Base-by-base conservation (phyloP, 441 rosid genomes). In the Erodium texanum region DNA sequence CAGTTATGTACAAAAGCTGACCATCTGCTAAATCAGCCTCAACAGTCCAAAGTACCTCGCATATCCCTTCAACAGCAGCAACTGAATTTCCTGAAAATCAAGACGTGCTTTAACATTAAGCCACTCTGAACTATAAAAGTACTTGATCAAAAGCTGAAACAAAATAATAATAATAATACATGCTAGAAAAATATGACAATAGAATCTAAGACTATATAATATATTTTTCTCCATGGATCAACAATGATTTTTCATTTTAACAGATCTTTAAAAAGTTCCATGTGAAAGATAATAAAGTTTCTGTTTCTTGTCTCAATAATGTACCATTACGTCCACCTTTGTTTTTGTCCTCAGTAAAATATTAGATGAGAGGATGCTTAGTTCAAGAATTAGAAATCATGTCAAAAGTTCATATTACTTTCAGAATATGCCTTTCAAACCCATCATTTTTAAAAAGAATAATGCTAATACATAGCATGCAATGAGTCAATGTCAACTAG, bases 1-100 rank as follows among this genome's bases (percentile, higher is more conserved):
- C 98, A 45, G 91, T 78, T 71, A 93, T 22, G 54, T 80, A 93
- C 61, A 90, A 84, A 77, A 72, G 79, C 70, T 89, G 87, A 70
- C 81, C 89, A 36, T 84, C 81, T 68, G 75, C 79, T 74, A 93
- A 65, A 77, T 90, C 89, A 62, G 96, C 97, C 85, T 90, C 90
- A 16, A 90, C 75, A 24, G 74, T 83, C 97, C 97, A 93, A 73
- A 89, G 83, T 66, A 89, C 85, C 79, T 85, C 81, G 27, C 87
- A 84, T 68, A 71, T 75, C 72, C 77, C 84, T 77, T 81, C 73
- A 20, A 74, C 72, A 73, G 77, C 58, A 77, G 68, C 64, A 69
- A 66, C 75, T 50, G 84, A 70, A 76, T 79, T 77, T 65, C 88
- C 97, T 93, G 91, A 75, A 75, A 76, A 71, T 19, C 58, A 81